A percentile compares a stretch with the other conserved stretches of the same genome.
Evolutionary conservation across 2,329 filamentous ascomycete genomes (phyloP).

Genomic region (Calonectria crousiana): DNA sequence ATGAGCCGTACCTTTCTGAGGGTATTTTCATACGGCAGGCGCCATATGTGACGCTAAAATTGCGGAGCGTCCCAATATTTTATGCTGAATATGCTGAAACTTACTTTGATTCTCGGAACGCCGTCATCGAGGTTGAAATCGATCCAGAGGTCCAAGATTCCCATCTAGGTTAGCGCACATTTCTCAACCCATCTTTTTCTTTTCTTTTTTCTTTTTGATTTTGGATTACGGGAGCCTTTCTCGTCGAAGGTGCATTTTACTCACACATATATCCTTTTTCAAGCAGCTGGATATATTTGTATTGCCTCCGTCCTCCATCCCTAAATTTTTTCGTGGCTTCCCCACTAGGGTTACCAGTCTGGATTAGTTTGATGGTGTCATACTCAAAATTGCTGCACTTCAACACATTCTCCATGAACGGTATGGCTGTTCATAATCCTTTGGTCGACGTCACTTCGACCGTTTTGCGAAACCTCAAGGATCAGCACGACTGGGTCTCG

Average conservation of each 20-base stretch:
- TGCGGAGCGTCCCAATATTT: neutral
- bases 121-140: neutral
- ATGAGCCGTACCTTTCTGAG: neutral
- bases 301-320: neutral
- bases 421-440: slow-evolving; percentile 32
- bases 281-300: neutral
- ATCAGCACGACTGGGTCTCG: slow-evolving; percentile 81
- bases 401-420: neutral
- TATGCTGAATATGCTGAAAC: no score
- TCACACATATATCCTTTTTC: neutral
- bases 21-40: neutral
- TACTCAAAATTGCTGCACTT: no score
- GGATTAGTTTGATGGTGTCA: neutral
- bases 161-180: neutral
- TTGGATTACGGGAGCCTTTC: neutral
- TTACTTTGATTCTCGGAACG: neutral
- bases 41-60: neutral
- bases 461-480: slow-evolving; percentile 77
- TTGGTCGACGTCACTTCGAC: slow-evolving; percentile 50
- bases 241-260: neutral
- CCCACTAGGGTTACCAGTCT: neutral
- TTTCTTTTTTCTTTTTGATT: neutral
- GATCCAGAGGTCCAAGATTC: neutral
- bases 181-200: no score
- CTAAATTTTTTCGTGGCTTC: no score